Evolutionary conservation across 306 rosid genomes (phyloP), one percentile per base, ranked within the genome.

Genomic region (Ochetophila trinervis): DNA sequence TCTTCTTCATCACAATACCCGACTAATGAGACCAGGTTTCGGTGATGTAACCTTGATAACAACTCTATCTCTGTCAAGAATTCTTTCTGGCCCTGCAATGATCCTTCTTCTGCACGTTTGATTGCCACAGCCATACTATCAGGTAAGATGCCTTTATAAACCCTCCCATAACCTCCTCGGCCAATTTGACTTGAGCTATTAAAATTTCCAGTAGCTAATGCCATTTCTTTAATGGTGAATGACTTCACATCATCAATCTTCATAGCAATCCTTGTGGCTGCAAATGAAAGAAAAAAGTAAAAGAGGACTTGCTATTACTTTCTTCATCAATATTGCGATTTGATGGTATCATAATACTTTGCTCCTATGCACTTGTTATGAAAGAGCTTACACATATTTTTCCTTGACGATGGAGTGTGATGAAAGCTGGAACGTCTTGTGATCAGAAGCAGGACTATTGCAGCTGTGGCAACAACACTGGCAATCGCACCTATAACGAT

Each of bases 91-190:
- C 97, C 97, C 77, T 90, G 97, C 42, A 90, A 73, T 60, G 97
- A 90, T 69, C 85, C 86, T 80, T 82, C 88, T 70, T 80, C 90
- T 57, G 88, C 97, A 52, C 97, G 77, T 75, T 90, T 90, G 69
- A 90, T 44, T 12, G 97, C 97, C 40, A 87, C 91, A 60, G 76
- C 59, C 48, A 75, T 71, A 35, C 73, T 77, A 76, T 83, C 74
- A 10, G 68, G 69, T 21, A 90, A 63, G 72, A 81, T 66, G 27
- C 97, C 97, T 77, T 61, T 87, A 51, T 87, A 87, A 73, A 90
- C 97, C 79, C 72, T 89, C 53, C 96, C 96, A 75, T 89, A 89
- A 70, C 96, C 96, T 77, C 96, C 96, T 77, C 45, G 86, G 22
- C 96, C 96, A 60, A 87, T 86, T 78, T 73, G 67, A 69, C 36